phyloP scores from a whole-genome alignment of 2,329 filamentous ascomycete species.

The Camptophora hylomeconis region DNA sequence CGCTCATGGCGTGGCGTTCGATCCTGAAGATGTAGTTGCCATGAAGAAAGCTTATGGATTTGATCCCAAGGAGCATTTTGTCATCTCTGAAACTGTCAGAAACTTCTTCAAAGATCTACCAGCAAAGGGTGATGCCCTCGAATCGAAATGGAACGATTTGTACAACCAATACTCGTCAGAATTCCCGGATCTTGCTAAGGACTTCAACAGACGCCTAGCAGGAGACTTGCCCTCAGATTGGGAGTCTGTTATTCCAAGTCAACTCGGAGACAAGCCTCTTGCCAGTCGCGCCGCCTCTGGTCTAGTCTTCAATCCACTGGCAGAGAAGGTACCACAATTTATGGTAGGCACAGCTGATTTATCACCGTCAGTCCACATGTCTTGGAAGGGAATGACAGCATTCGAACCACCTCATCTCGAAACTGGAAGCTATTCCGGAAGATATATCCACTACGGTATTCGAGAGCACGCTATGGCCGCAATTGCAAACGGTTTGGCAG shows the following conservation, averaged over 20 bases:
- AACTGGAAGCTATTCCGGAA: slow-evolving; percentile 8
- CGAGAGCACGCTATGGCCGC: slow-evolving; percentile 86
- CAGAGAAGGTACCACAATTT: slow-evolving; percentile 33
- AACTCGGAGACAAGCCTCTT: slow-evolving; percentile 37
- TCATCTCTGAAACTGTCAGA: slow-evolving; percentile 33
- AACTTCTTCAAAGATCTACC: slow-evolving; percentile 40
- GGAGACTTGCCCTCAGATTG: slow-evolving; percentile 38
- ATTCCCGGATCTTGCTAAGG: slow-evolving; percentile 35
- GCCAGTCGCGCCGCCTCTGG: slow-evolving; percentile 37
- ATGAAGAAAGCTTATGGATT: slow-evolving; percentile 41
- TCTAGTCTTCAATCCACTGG: slow-evolving; percentile 40
- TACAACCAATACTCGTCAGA: slow-evolving; percentile 30
- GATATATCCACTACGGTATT: slow-evolving; percentile 69
- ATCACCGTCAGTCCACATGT: slow-evolving; percentile 43
- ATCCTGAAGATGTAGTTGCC: slow-evolving; percentile 39
- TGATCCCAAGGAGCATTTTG: slow-evolving; percentile 35
- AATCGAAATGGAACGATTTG: slow-evolving; percentile 36
- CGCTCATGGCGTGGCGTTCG: slow-evolving; percentile 47
- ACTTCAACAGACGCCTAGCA: slow-evolving; percentile 35
- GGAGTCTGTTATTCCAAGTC: slow-evolving; percentile 36
- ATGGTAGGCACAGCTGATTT: slow-evolving; percentile 44
- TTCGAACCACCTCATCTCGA: slow-evolving; percentile 34
- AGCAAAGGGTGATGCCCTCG: slow-evolving; percentile 32
- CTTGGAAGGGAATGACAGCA: slow-evolving; percentile 38
- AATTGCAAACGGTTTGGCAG: slow-evolving; percentile 62